Evolutionary conservation across 2,329 filamentous ascomycete species (phyloP).

Genomic region (Periglandula ipomoeae): DNA sequence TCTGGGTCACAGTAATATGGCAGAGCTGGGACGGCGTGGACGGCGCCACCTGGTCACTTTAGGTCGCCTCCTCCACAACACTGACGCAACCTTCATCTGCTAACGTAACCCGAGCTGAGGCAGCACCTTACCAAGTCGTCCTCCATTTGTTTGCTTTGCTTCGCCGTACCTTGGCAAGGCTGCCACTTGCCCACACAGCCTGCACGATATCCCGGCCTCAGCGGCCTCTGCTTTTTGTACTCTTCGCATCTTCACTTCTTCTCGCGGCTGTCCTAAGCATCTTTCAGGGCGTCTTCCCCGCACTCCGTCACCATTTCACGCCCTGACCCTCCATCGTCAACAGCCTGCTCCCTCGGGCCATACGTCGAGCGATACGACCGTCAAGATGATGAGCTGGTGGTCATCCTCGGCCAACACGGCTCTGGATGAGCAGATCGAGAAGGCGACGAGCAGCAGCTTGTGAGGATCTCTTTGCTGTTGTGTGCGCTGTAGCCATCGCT

Average conservation of each 20-base stretch:
- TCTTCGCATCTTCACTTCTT: not conserved
- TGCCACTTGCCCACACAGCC: not conserved
- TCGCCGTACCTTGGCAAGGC: not conserved
- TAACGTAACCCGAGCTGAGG: constrained; percentile 1
- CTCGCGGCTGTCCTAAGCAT: not conserved
- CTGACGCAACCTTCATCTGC: constrained; percentile 4
- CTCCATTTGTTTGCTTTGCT: not conserved
- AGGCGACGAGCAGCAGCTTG: constrained; percentile 89
- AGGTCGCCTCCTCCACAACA: constrained; percentile 4
- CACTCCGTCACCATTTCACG: not conserved
- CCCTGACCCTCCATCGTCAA: not conserved
- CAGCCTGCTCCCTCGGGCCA: not conserved
- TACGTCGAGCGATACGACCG: not conserved
- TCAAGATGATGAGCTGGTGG: constrained; percentile 82
- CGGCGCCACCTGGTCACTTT: not conserved
- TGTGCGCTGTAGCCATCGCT: not conserved
- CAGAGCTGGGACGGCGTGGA: too few relatives aligned
- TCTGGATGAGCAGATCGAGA: constrained; percentile 94
- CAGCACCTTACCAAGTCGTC: not conserved
- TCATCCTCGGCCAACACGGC: constrained; percentile 84
- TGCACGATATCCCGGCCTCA: not conserved
- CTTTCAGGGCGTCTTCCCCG: not conserved
- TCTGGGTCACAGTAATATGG: too few relatives aligned
- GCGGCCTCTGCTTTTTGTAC: not conserved
- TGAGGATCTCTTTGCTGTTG: constrained; percentile 34